A percentile compares a stretch with the other conserved stretches of the same genome.
Conservation (phyloP, 352 stramenopile genomes). For the Pythium pectinolyticum region DNA sequence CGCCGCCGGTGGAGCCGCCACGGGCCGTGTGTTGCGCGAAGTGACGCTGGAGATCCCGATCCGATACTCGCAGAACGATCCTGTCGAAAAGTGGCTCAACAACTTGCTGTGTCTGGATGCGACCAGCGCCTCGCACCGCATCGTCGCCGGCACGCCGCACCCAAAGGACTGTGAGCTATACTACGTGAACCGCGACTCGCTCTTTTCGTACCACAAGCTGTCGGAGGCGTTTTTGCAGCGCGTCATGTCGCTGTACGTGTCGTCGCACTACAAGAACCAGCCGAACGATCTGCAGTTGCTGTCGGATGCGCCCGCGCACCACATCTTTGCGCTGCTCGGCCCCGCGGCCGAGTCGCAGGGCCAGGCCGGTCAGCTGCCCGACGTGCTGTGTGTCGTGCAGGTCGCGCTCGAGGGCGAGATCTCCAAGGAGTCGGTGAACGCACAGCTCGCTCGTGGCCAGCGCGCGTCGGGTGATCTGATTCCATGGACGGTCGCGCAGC, state of each 20-base stretch:
- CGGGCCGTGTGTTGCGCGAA: conserved; percentile 89
- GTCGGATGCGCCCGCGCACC: conserved; percentile 97
- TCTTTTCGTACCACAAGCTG: conserved; percentile 99
- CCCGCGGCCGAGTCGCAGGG: conserved; percentile 91
- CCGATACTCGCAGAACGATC: conserved; percentile 95
- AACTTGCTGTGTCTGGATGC: conserved; percentile 96
- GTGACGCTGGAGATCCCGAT: conserved; percentile 97
- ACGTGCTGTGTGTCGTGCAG: conserved; percentile 98
- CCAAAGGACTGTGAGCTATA: conserved; percentile 98
- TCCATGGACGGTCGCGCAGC: conserved; percentile 98
- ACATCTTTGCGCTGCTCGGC: conserved; percentile 97
- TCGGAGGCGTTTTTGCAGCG: conserved; percentile 95
- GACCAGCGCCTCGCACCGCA: conserved; percentile 74
- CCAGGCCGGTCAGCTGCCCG: conserved; percentile 91
- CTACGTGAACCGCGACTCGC: conserved; percentile 97
- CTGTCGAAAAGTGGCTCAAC: conserved; percentile 98
- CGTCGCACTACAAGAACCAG: conserved; percentile 99
- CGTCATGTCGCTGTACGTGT: conserved; percentile 96
- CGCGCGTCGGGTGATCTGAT: conserved; percentile 98
- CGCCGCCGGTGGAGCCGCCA: conserved; percentile 34
- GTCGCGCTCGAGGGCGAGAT: conserved; percentile 97
- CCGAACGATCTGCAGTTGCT: conserved; percentile 99
- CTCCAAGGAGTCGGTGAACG: conserved; percentile 94
- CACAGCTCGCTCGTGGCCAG: conserved; percentile 95
- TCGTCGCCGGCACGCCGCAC: conserved; percentile 93